Evolutionary conservation across 306 rosid genomes (phyloP).

Genomic region (Spatholobus suberectus): DNA sequence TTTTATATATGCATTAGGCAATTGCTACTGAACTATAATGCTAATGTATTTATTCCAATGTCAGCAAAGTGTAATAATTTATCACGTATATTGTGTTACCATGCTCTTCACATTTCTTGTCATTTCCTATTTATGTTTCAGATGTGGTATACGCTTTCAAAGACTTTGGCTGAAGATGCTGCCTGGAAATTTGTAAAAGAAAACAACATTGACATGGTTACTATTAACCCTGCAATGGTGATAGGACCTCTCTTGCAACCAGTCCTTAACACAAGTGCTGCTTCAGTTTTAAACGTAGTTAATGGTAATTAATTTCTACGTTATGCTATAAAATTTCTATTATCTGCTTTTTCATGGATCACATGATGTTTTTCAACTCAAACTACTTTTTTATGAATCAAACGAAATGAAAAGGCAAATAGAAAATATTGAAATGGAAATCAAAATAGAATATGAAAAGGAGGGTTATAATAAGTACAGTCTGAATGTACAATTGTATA

Average conservation of each 20-base stretch:
- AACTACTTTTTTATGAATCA: not conserved
- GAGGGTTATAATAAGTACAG: not conserved
- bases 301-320: constrained; percentile 48
- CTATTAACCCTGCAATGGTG: constrained; percentile 70
- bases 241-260: constrained; percentile 80
- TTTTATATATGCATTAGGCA: not conserved
- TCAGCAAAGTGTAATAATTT: not conserved
- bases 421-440: not conserved
- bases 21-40: not conserved
- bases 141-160: constrained; percentile 65
- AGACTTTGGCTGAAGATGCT: constrained; percentile 76
- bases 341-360: not conserved
- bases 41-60: constrained; percentile 11
- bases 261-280: constrained; percentile 59
- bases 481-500: not conserved
- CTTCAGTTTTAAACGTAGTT: constrained; percentile 48
- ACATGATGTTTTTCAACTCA: not conserved
- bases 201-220: constrained; percentile 72
- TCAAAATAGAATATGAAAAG: not conserved
- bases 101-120: constrained; percentile 12
- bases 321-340: not conserved
- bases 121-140: constrained; percentile 37
- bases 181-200: constrained; percentile 78
- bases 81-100: not conserved
- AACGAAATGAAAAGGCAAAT: not conserved